A percentile compares a stretch with the other conserved stretches of the same genome.
Evolutionary conservation across 352 stramenopile species (phyloP).

Genomic region (Pythium utonaiense): DNA sequence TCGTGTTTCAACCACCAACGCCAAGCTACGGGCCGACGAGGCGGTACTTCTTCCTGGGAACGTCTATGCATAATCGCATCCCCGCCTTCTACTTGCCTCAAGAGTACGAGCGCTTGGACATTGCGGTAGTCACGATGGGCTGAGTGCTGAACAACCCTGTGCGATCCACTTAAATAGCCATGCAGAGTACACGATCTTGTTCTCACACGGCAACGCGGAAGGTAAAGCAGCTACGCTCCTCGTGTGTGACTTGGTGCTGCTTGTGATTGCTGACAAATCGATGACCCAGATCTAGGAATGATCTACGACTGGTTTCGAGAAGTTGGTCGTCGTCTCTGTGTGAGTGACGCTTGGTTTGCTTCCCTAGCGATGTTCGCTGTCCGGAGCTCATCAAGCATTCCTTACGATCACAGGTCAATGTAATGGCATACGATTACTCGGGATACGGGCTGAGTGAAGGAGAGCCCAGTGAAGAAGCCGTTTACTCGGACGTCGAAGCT

Average conservation of each 20-base stretch:
- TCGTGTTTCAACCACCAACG: conserved; percentile 88
- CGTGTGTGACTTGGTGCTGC: too few species aligned
- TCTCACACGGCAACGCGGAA: conserved; percentile 97
- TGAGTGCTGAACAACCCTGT: neutral
- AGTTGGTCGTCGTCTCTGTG: conserved; percentile 74
- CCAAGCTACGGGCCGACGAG: conserved; percentile 72
- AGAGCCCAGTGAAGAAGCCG: conserved; percentile 90
- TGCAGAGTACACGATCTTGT: conserved; percentile 94
- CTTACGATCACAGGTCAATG: conserved; percentile 53
- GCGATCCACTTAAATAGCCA: too few species aligned
- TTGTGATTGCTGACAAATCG: too few species aligned
- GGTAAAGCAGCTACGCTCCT: conserved; percentile 27
- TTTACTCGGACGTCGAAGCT: conserved; percentile 94
- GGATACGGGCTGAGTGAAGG: conserved; percentile 96
- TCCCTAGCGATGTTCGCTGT: too few species aligned
- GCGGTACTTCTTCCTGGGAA: conserved; percentile 94
- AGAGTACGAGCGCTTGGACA: conserved; percentile 47
- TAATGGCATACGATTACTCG: conserved; percentile 95
- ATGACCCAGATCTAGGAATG: conserved; percentile 96
- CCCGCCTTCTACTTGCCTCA: conserved; percentile 94
- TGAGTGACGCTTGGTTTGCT: conserved; percentile 23
- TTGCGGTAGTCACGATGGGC: neutral
- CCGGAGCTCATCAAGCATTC: neutral
- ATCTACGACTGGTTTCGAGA: conserved; percentile 97
- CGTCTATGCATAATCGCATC: conserved; percentile 84